Evolutionary conservation across 495 filamentous ascomycete species (phyloP).

Genomic region (Venustampulla echinocandica): DNA sequence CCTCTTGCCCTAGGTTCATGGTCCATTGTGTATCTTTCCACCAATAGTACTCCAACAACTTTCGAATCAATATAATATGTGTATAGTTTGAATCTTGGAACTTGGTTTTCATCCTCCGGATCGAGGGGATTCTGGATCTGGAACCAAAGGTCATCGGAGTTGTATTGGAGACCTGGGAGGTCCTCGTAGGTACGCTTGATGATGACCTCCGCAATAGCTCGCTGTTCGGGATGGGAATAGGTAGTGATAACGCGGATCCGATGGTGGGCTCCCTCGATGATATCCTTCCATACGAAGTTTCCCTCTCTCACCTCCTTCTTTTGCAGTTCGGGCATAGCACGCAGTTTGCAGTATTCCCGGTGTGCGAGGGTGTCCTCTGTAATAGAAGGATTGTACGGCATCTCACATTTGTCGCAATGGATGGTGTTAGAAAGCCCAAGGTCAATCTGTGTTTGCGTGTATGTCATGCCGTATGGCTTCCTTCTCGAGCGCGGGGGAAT

Average conservation of each 20-base stretch:
- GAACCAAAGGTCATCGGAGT: background rate
- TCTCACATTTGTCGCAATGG: conserved; percentile 6
- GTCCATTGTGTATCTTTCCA: background rate
- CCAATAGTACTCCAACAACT: conserved; percentile 5
- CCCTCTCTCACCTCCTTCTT: background rate
- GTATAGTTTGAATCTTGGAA: conserved; percentile 11
- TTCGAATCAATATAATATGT: conserved; percentile 4
- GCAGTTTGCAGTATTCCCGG: background rate
- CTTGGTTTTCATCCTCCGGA: conserved; percentile 2
- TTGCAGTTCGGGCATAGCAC: background rate
- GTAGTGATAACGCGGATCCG: background rate
- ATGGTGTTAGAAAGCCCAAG: conserved; percentile 1
- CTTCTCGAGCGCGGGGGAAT: background rate
- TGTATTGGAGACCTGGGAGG: background rate
- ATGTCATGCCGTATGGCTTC: background rate
- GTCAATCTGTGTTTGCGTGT: conserved; percentile 7
- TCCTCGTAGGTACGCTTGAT: background rate
- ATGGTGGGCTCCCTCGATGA: background rate
- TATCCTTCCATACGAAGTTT: background rate
- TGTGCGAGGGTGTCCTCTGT: background rate
- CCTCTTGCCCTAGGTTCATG: background rate
- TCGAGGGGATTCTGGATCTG: background rate
- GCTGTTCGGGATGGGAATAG: background rate
- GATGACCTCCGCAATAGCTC: background rate
- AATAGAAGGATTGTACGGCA: conserved; percentile 12